These are phyloP conservation scores for Podaxis sp. DNA, from an alignment of 768 basidiomycete genomes.

Conservation along the genomic window DNA sequence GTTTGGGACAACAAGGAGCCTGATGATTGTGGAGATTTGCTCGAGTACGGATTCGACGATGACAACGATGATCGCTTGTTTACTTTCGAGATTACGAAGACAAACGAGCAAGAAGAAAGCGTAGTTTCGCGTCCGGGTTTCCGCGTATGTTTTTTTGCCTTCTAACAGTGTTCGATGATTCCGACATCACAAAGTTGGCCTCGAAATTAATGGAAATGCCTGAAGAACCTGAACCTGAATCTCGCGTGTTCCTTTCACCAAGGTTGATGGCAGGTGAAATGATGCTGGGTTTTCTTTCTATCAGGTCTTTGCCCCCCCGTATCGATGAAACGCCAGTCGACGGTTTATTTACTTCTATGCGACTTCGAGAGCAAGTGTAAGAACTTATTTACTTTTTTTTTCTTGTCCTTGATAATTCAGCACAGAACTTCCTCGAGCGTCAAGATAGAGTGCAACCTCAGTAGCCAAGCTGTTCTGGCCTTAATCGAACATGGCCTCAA, in stretches of 20 bases:
- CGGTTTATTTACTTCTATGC: background rate
- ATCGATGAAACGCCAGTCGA: background rate
- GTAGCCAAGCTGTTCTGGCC: background rate
- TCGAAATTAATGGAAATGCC: background rate
- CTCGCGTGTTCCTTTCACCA: background rate
- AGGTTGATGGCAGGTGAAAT: constrained; percentile 1
- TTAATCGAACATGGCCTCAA: constrained; percentile 8
- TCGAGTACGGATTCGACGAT: constrained; percentile 30
- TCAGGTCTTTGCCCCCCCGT: background rate
- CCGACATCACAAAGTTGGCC: background rate
- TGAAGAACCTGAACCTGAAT: background rate
- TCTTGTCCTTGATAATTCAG: background rate
- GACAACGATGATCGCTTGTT: constrained; percentile 51
- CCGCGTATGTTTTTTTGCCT: constrained; percentile 29
- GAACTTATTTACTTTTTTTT: background rate
- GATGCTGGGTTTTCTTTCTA: constrained; percentile 1
- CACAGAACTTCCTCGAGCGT: background rate
- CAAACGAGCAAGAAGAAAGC: constrained; percentile 53
- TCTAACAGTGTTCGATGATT: background rate
- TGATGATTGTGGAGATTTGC: constrained; percentile 22
- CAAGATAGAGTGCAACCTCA: constrained; percentile 4
- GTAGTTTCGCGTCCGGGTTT: constrained; percentile 45
- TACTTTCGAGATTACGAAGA: constrained; percentile 54
- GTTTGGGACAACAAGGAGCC: constrained; percentile 39
- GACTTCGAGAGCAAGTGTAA: constrained; percentile 5